phyloP scores from a whole-genome alignment of 257 asterid genomes.

The Mitragyna speciosa region DNA sequence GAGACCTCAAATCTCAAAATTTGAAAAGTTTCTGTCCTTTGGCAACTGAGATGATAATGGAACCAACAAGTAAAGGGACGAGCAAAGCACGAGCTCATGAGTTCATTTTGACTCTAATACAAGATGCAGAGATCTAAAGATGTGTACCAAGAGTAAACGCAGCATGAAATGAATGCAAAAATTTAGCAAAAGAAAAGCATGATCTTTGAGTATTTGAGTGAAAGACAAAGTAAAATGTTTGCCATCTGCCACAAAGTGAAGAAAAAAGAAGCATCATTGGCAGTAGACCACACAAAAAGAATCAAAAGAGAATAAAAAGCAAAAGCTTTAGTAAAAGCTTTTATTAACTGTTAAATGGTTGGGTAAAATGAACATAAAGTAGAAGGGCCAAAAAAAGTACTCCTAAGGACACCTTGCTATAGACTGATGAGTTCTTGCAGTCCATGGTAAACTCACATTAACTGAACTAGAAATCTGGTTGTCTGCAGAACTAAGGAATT shows the following conservation, averaged over 20 bases:
- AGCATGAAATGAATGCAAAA: slow-evolving; percentile 10
- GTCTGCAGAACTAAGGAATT: slow-evolving; percentile 41
- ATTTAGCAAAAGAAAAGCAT: slow-evolving; percentile 12
- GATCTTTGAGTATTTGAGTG: slow-evolving; percentile 27
- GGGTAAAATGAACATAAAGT: slow-evolving; percentile 1
- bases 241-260: slow-evolving; percentile 39
- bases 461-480: slow-evolving; percentile 42
- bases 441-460: slow-evolving; percentile 47
- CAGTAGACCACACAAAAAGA: slow-evolving; percentile 37
- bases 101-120: slow-evolving; percentile 3
- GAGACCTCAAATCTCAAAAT: neutral
- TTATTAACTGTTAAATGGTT: slow-evolving; percentile 6
- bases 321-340: slow-evolving; percentile 23
- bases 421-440: slow-evolving; percentile 19
- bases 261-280: slow-evolving; percentile 45
- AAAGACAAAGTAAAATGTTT: slow-evolving; percentile 28
- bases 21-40: neutral
- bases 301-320: slow-evolving; percentile 33
- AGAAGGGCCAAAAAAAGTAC: slow-evolving; percentile 6
- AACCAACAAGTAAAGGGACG: neutral
- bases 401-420: slow-evolving; percentile 21
- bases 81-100: neutral
- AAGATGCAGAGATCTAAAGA: neutral
- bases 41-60: neutral
- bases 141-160: neutral